Base-by-base conservation (phyloP, 2,329 filamentous ascomycete genomes). In the Aaosphaeria arxii region DNA sequence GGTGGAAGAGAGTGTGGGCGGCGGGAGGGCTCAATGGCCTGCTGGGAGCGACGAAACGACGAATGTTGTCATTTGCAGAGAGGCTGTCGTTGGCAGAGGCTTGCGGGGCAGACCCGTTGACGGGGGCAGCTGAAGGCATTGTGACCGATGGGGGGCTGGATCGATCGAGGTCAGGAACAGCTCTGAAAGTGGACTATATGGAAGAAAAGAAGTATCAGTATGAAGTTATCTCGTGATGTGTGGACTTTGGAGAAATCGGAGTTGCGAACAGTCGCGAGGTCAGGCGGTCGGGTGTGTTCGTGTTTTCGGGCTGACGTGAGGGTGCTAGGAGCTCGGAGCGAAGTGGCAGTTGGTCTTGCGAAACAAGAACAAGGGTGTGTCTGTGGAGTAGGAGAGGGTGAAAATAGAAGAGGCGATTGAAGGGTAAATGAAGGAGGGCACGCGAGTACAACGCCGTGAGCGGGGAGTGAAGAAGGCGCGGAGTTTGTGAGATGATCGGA, bases 31-130 rank as follows among this genome's bases (percentile, higher is more conserved):
- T 96, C 78, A 95, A 76, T 57, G 91, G 89, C 69, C 94, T 85
- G 79, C 90, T 96, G 62, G 94, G 90, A 67, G 92, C 90, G 64
- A 86, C 84, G 76, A 99, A 99, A 64, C 94, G 91, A 75, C 88
- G 87, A 78, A 99, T 97, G 80, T 97, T 97, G 81, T 99, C 94
- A 81, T 99, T 96, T 75, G 89, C 91, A 71, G 88, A 90, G 63
- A 78, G 69, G 59, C 57, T 61, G 42, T 63, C 64, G 53, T 50
- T 55, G 52, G 62, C 63, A 55, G 55, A 56, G 50, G 58, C 62
- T 53, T 65, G 61, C 52, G 54, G 54, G 50, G 61, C 57, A 39
- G 55, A 55, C 50, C 67, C 63, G 58, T 58, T 69, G 62, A 55
- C 53, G 44, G 61, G 64, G 50, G 66, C 70, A 54, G 70, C 66